Percentiles rank a stretch among this genome's conserved stretches.
Conservation (phyloP, 495 filamentous ascomycete genomes). For the Penicillium bovifimosum region DNA sequence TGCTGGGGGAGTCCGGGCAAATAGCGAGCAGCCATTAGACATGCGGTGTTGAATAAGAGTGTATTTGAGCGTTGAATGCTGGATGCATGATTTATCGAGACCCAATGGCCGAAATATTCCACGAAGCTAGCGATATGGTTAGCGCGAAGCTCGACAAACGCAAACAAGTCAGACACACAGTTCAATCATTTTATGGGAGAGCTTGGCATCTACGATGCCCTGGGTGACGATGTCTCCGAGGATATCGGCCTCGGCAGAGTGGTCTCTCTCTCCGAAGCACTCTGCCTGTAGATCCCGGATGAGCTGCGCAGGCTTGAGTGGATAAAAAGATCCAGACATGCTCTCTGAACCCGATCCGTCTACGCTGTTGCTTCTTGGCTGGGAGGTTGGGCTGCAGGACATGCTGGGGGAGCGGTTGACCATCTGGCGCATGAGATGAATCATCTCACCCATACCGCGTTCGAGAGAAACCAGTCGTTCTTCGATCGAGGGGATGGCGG, state of each 20-base stretch:
- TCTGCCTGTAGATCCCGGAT: slow-evolving; percentile 36
- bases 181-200: slow-evolving; percentile 35
- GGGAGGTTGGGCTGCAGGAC: slow-evolving; percentile 14
- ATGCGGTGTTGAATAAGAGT: slow-evolving; percentile 37
- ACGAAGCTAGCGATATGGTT: slow-evolving; percentile 26
- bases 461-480: slow-evolving; percentile 36
- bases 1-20: slow-evolving; percentile 30
- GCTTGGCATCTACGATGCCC: slow-evolving; percentile 32
- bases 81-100: slow-evolving; percentile 31
- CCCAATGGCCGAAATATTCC: slow-evolving; percentile 34
- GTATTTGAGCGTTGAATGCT: slow-evolving; percentile 28
- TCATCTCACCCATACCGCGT: slow-evolving; percentile 38
- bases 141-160: slow-evolving; percentile 1
- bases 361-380: slow-evolving; percentile 19
- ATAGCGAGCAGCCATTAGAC: slow-evolving; percentile 37
- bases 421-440: slow-evolving; percentile 36
- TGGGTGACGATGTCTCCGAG: slow-evolving; percentile 29
- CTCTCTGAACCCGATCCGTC: slow-evolving; percentile 25
- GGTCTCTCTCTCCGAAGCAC: slow-evolving; percentile 29
- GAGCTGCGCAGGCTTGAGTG: slow-evolving; percentile 32
- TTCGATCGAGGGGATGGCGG: slow-evolving; percentile 34
- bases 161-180: slow-evolving; percentile 20
- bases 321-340: slow-evolving; percentile 15
- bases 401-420: slow-evolving; percentile 23
- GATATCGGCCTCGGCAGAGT: slow-evolving; percentile 20